Conservation (phyloP, 306 rosid genomes). For the Coriaria nepalensis region DNA sequence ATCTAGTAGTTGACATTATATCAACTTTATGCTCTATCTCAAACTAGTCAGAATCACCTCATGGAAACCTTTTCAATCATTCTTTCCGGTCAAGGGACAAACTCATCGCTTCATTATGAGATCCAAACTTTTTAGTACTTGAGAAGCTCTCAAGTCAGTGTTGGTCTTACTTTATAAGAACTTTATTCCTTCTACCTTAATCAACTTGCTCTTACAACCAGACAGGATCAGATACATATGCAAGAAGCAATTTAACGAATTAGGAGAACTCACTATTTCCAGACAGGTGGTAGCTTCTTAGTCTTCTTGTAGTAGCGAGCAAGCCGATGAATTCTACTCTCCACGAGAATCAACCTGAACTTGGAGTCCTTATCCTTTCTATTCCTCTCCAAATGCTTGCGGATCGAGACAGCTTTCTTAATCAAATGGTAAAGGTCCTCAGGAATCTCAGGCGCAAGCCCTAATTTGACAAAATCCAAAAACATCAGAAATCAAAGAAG, state of each 20-base stretch:
- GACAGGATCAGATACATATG: no score
- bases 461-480: conserved; percentile 9
- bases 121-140: no score
- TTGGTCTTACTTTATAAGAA: no score
- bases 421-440: conserved; percentile 85
- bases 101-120: no score
- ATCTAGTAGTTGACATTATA: no score
- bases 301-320: conserved; percentile 82
- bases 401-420: conserved; percentile 60
- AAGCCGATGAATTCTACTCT: conserved; percentile 67
- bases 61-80: no score
- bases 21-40: no score
- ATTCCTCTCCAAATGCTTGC: conserved; percentile 71
- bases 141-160: no score
- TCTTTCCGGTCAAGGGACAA: no score
- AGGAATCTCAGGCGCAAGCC: conserved; percentile 73
- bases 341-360: conserved; percentile 64
- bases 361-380: conserved; percentile 69
- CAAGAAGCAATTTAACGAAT: background rate
- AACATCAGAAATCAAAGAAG: background rate
- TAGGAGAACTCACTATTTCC: conserved; percentile 52
- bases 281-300: conserved; percentile 73
- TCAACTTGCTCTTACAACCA: no score
- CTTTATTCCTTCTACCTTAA: no score
- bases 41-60: no score